Conservation (phyloP, 352 stramenopile species). For the Phytophthora idaei region DNA sequence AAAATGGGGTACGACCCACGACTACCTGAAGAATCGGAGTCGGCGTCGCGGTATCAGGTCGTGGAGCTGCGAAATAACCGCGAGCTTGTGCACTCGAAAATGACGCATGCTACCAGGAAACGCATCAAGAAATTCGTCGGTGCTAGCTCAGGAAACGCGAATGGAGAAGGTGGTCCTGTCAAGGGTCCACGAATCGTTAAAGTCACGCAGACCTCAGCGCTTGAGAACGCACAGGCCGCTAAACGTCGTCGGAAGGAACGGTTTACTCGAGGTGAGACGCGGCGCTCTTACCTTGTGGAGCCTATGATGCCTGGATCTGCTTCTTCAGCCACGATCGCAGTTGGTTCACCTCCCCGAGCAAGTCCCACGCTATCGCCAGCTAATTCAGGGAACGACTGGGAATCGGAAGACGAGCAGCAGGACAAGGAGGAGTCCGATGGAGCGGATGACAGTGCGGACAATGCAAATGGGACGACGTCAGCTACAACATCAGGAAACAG, state of each 20-base stretch:
- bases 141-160: conserved; percentile 27
- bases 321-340: conserved; percentile 5
- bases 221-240: conserved; percentile 64
- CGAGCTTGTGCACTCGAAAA: conserved; percentile 80
- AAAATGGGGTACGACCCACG: conserved; percentile 84
- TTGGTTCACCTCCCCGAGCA: conserved; percentile 11
- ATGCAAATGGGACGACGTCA: conserved; percentile 15
- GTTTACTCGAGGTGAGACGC: conserved; percentile 66
- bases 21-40: conserved; percentile 27
- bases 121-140: conserved; percentile 64
- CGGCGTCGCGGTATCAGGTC: conserved; percentile 71
- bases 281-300: conserved; percentile 65
- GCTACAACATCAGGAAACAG: conserved; percentile 8
- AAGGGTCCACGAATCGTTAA: conserved; percentile 78
- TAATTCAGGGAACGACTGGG: conserved; percentile 44
- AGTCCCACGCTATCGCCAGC: conserved; percentile 21
- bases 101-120: conserved; percentile 72
- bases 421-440: conserved; percentile 38
- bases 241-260: conserved; percentile 74
- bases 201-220: conserved; percentile 71
- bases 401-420: conserved; percentile 57
- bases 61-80: conserved; percentile 83
- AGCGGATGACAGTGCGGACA: conserved; percentile 33
- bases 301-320: conserved; percentile 14
- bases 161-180: conserved; percentile 48